These are phyloP conservation scores for Myxozyma vanderwaltii DNA, from an alignment of 805 yeast species.

Conservation along the genomic window DNA sequence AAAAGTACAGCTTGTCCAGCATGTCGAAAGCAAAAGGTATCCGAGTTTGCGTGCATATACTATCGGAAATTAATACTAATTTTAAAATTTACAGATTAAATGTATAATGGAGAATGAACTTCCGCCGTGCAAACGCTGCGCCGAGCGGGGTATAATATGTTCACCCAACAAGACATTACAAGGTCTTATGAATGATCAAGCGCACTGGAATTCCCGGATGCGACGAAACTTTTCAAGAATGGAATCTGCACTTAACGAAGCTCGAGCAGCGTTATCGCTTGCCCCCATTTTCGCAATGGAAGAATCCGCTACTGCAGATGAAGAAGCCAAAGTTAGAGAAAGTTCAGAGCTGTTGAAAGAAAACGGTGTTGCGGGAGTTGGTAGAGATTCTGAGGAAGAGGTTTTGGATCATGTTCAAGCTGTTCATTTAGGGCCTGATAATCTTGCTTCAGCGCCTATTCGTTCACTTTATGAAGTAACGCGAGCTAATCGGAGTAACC, in stretches of 20 bases:
- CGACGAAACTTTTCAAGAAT: conserved; percentile 9
- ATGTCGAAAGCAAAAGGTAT: conserved; percentile 27
- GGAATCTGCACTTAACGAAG: conserved; percentile 24
- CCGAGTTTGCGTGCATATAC: too few relatives aligned
- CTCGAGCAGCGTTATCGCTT: conserved; percentile 14
- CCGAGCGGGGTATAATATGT: conserved; percentile 21
- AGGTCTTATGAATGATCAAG: conserved; percentile 19
- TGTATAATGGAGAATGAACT: conserved; percentile 29
- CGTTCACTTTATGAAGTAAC: conserved; percentile 26
- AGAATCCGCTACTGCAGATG: conserved; percentile 18
- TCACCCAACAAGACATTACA: conserved; percentile 23
- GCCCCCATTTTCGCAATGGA: conserved; percentile 22
- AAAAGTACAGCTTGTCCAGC: conserved; percentile 29
- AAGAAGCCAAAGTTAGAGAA: conserved; percentile 19
- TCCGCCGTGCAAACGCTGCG: conserved; percentile 29
- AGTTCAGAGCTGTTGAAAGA: conserved; percentile 11
- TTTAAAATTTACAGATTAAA: conserved; percentile 27
- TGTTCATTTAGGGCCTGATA: conserved; percentile 8
- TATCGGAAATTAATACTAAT: too few relatives aligned
- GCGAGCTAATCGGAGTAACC: not conserved
- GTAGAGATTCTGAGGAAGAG: not conserved
- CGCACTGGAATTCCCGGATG: conserved; percentile 23
- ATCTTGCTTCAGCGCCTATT: conserved; percentile 28
- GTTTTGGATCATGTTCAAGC: not conserved
- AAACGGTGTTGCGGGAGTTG: not conserved